Evolutionary conservation across 1,139 yeast genomes (phyloP).

Genomic region (Debaryomyces robertsiae): DNA sequence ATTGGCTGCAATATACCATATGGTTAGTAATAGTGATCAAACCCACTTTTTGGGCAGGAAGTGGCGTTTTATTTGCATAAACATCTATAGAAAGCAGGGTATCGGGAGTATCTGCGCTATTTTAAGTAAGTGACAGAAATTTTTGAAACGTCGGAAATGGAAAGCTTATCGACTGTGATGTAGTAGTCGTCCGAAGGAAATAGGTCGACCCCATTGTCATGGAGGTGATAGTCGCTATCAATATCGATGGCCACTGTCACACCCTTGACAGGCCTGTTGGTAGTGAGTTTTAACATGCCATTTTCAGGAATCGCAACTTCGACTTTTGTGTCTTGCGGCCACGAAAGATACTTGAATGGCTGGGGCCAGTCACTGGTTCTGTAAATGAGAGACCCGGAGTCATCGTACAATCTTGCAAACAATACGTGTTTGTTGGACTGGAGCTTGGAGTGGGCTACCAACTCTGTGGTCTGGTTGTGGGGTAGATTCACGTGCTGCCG

Average conservation of each 20-base stretch:
- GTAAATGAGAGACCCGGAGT: constrained; percentile 25
- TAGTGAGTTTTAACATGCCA: constrained; percentile 21
- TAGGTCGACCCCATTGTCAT: constrained; percentile 49
- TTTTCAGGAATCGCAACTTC: constrained; percentile 17
- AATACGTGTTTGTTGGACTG: constrained; percentile 13
- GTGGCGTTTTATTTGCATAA: not conserved
- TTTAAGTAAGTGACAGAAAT: constrained; percentile 1
- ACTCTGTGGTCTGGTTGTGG: constrained; percentile 40
- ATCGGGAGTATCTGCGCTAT: not conserved
- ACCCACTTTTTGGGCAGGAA: no score
- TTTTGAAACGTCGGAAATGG: not conserved
- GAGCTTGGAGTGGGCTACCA: constrained; percentile 19
- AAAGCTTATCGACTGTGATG: constrained; percentile 1
- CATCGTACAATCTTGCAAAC: constrained; percentile 5
- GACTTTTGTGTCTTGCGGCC: constrained; percentile 23
- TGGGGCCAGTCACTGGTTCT: constrained; percentile 55
- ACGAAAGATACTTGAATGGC: constrained; percentile 47
- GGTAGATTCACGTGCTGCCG: constrained; percentile 23
- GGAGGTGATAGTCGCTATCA: constrained; percentile 23
- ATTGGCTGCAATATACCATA: constrained; percentile 7
- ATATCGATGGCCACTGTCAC: constrained; percentile 30
- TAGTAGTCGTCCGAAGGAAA: constrained; percentile 35
- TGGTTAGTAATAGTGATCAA: not conserved
- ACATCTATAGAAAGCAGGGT: not conserved
- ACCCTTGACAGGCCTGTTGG: constrained; percentile 46